phyloP scores from a whole-genome alignment of 2,329 filamentous ascomycete genomes.

The Fusarium anguioides region DNA sequence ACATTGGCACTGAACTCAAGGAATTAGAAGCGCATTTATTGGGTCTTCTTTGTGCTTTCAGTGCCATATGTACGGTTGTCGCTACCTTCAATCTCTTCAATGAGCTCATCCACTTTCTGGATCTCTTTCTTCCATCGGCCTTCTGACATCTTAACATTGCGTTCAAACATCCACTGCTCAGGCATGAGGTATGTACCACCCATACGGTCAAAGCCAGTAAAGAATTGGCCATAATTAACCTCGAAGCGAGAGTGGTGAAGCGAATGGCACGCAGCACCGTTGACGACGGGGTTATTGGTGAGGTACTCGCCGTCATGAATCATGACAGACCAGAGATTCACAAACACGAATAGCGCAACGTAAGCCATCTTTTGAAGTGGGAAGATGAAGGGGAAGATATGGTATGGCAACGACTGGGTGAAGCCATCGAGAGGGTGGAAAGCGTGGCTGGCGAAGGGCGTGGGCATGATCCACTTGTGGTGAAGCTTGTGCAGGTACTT shows the following conservation, averaged over 20 bases:
- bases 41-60: conserved; percentile 58
- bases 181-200: conserved; percentile 89
- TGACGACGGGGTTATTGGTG: conserved; percentile 89
- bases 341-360: conserved; percentile 85
- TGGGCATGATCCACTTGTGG: conserved; percentile 99
- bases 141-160: conserved; percentile 86
- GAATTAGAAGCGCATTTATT: conserved; percentile 15
- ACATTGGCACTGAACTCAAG: background rate
- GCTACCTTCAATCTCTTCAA: conserved; percentile 74
- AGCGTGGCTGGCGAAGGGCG: conserved; percentile 89
- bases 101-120: conserved; percentile 68
- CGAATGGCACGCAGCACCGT: conserved; percentile 90
- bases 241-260: conserved; percentile 72
- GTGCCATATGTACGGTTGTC: conserved; percentile 62
- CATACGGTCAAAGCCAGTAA: conserved; percentile 89
- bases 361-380: conserved; percentile 92
- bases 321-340: conserved; percentile 97
- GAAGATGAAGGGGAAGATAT: conserved; percentile 92
- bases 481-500: conserved; percentile 94
- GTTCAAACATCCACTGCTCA: conserved; percentile 84
- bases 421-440: conserved; percentile 96
- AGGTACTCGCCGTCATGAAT: conserved; percentile 97
- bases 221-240: conserved; percentile 92
- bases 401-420: conserved; percentile 89
- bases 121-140: conserved; percentile 82